Evolutionary conservation across 139 green algal species (phyloP).

Genomic region (Raphidocelis subcapitata): DNA sequence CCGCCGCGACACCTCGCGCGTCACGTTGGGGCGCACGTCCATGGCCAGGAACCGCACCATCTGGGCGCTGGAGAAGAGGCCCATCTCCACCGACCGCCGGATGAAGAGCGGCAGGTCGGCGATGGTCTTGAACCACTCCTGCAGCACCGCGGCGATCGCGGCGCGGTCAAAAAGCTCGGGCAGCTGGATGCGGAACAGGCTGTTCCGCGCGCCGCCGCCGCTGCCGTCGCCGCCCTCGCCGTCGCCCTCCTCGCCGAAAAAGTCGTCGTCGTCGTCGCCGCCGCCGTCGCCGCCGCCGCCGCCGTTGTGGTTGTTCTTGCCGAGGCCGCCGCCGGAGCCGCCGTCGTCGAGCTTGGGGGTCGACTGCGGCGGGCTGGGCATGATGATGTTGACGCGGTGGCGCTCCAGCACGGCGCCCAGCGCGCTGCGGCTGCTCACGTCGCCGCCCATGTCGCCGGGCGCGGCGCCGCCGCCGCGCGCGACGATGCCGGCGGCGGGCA

Average conservation of each 20-base stretch:
- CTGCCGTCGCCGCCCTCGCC: constrained; percentile 71
- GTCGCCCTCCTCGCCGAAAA: constrained; percentile 75
- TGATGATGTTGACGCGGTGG: constrained; percentile 48
- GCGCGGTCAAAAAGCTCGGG: constrained; percentile 87
- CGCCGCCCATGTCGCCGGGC: constrained; percentile 6
- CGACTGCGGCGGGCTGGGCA: constrained; percentile 44
- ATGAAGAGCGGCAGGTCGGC: constrained; percentile 86
- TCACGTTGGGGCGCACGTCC: constrained; percentile 87
- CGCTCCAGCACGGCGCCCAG: constrained; percentile 46
- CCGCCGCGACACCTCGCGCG: constrained; percentile 76
- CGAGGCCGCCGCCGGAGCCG: constrained; percentile 78
- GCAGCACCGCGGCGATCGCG: constrained; percentile 86
- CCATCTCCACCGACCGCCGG: constrained; percentile 89
- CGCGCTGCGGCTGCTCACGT: constrained; percentile 36
- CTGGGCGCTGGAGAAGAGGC: constrained; percentile 89
- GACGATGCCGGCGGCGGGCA: constrained; percentile 37
- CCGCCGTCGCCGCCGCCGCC: constrained; percentile 66
- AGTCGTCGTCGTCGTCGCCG: constrained; percentile 94
- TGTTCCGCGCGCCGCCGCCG: constrained; percentile 68
- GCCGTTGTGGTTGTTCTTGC: constrained; percentile 90
- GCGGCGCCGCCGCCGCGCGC: constrained; percentile 33
- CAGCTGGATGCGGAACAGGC: constrained; percentile 77
- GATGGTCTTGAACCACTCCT: constrained; percentile 90
- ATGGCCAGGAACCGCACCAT: constrained; percentile 92
- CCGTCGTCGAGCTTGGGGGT: constrained; percentile 74